Evolutionary conservation across 2,329 filamentous ascomycete species (phyloP), one percentile per base, ranked within the genome.

Genomic region (Fonsecaea monophora): DNA sequence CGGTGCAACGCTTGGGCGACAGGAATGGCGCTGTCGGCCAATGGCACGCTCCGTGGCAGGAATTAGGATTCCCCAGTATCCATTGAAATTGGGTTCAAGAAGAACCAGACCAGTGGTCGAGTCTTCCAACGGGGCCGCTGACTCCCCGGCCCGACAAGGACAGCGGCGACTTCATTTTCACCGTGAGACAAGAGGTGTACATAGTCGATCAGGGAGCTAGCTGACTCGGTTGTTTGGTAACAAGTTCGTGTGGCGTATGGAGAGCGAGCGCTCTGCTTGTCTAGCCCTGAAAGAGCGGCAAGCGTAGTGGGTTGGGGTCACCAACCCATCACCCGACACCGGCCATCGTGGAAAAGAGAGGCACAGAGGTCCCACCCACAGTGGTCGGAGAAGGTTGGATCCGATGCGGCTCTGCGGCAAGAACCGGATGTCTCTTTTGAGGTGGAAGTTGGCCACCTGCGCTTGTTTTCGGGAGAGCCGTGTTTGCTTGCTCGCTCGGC

Each of bases 341-440:
- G 57, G 40, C 57, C 25, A 13, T 30, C 35, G 13, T 18, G 40
- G 57, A 34, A 12, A 25, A 42, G 21, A 25, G 38, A 15, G 40
- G 18, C 9, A n/a, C 40, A 42, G 40, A 6, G n/a, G 21, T 38
- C n/a, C 30, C 10, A 10, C 59, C n/a, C 34, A 37, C 18, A 34
- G 7, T 18, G 15, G 5, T 61, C 59, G 59, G 59, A 38, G 15
- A 12, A 38, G 34, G 34, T 15, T 57, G 54, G 18, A 25, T 12
- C 35, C 32, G 45, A 54, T 64, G 62, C 62, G 62, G 62, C 62
- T 64, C 62, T 64, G 62, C 62, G 62, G 62, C 56, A 64, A n/a
- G 35, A 34, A 18, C 55, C 62, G 62, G 62, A 55, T 38, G 37
- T 13, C 12, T 45, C 30, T 25, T 34, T n/a, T 30, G 7, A 48